Base-by-base conservation (phyloP, 2,329 filamentous ascomycete genomes). In the Ceratocystis alfenasii region DNA sequence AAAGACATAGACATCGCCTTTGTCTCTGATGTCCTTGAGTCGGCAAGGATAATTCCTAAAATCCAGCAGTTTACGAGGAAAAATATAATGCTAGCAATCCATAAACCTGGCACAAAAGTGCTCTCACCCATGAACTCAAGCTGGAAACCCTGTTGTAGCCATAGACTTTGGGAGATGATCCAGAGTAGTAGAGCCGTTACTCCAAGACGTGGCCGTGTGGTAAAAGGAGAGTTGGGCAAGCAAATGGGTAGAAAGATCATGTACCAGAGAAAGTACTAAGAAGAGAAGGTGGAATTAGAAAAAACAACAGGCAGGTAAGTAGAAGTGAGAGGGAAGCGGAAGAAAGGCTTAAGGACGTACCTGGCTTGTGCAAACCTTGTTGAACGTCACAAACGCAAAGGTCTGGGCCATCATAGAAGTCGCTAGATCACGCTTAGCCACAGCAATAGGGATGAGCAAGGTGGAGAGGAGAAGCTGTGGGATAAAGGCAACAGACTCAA, bases 341-440 rank as follows among this genome's bases (percentile, higher is more conserved):
- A 20, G 45, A 65, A 20, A 28, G 36, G 10, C n/a, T 28, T 8
- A 5, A 50, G 28, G 15, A 73, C 81, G 69, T 82, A 94, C 90
- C 82, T 97, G 93, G 72, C 91, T 96, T 2, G 94, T 99, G 81
- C 93, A 97, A 69, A 99, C 94, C 78, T 99, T 99, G 78, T 99
- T 99, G 71, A 97, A 97, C 0, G 91, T 87, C 3, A 97, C 94
- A 75, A 99, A 99, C 0, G 93, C 90, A 76, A 96, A 96, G 0
- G 94, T 97, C 76, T 99, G 94, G 3, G 90, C 90, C 68, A 97
- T 83, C 89, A 97, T 92, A 4, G 89, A 87, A 0, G 86, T 83
- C 0, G 92, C 81, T 0, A 99, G 81, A 71, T 94, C 87, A 71
- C 85, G 88, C 74, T 93, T 95, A 17, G 90, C 89, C 22, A 96